phyloP scores from a whole-genome alignment of 1,284 basidiomycete species.

The Ustilago vetiveriae region DNA sequence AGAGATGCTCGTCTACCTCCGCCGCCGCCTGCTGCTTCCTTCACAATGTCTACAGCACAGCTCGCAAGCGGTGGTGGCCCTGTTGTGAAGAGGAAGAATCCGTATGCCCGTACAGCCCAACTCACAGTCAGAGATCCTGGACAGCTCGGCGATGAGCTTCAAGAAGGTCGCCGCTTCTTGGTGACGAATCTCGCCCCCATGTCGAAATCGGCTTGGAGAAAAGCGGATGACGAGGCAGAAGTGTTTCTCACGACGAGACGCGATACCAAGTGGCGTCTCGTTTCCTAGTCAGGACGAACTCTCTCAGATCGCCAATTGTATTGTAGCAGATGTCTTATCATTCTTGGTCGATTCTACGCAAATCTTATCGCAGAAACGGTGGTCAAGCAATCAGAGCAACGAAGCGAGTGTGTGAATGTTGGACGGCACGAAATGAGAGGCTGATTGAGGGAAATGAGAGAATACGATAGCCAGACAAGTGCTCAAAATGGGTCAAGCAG shows the following conservation, averaged over 20 bases:
- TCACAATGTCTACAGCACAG: background rate
- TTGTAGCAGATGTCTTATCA: too few relatives aligned
- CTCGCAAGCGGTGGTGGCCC: background rate
- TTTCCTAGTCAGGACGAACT: background rate
- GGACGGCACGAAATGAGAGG: too few relatives aligned
- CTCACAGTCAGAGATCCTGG: slow-evolving; percentile 53
- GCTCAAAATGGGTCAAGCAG: background rate
- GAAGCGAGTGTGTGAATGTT: too few relatives aligned
- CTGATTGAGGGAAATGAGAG: background rate
- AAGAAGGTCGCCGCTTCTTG: slow-evolving; percentile 65
- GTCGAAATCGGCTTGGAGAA: slow-evolving; percentile 75
- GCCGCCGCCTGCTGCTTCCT: background rate
- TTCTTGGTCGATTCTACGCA: background rate
- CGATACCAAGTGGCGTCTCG: slow-evolving; percentile 72
- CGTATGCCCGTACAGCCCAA: slow-evolving; percentile 48
- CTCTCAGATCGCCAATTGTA: too few relatives aligned
- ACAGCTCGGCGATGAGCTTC: slow-evolving; percentile 24
- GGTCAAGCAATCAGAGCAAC: too few relatives aligned
- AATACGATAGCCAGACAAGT: background rate
- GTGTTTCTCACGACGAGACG: slow-evolving; percentile 75
- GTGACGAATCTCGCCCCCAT: slow-evolving; percentile 76
- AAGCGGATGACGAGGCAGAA: slow-evolving; percentile 71
- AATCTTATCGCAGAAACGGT: background rate
- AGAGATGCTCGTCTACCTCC: slow-evolving; percentile 72
- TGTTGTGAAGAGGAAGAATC: slow-evolving; percentile 20